Conservation (phyloP, 805 yeast species). For the Kodamaea lidongshanica region DNA sequence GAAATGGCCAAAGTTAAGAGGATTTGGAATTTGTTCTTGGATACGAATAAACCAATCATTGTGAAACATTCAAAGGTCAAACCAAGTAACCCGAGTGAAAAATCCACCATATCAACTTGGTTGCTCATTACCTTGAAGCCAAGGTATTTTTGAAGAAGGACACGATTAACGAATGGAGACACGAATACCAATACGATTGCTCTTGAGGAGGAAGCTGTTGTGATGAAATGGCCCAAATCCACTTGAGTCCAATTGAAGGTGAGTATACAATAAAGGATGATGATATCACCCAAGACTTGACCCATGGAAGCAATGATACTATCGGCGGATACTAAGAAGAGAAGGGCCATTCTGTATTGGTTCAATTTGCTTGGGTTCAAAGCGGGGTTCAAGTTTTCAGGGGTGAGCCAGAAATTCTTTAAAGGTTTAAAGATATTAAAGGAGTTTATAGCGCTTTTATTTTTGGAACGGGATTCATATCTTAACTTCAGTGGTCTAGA, state of each 20-base stretch:
- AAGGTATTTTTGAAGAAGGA: slow-evolving; percentile 26
- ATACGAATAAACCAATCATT: slow-evolving; percentile 26
- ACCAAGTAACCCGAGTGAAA: slow-evolving; percentile 30
- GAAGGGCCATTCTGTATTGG: slow-evolving; percentile 31
- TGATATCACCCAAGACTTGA: slow-evolving; percentile 34
- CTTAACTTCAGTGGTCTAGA: neutral
- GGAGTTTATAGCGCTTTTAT: slow-evolving; percentile 1
- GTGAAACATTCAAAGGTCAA: slow-evolving; percentile 36
- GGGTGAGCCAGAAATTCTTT: slow-evolving; percentile 48
- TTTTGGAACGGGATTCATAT: neutral
- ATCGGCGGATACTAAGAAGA: slow-evolving; percentile 46
- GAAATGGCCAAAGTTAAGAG: slow-evolving; percentile 30
- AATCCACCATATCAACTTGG: slow-evolving; percentile 51
- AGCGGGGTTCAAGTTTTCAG: slow-evolving; percentile 15
- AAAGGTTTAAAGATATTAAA: slow-evolving; percentile 36
- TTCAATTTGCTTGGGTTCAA: slow-evolving; percentile 7
- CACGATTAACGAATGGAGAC: slow-evolving; percentile 44
- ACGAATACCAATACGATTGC: slow-evolving; percentile 44
- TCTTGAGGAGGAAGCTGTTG: slow-evolving; percentile 44
- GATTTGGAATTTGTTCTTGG: slow-evolving; percentile 23
- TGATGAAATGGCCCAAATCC: slow-evolving; percentile 51
- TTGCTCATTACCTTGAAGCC: slow-evolving; percentile 27
- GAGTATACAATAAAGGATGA: slow-evolving; percentile 49
- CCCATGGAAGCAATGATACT: slow-evolving; percentile 31
- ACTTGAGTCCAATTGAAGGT: slow-evolving; percentile 49